Percentiles rank a stretch among this genome's conserved stretches.
These are phyloP conservation scores for Pichia sp. DNA, from an alignment of 1,139 yeast species.

Conservation along the genomic window DNA sequence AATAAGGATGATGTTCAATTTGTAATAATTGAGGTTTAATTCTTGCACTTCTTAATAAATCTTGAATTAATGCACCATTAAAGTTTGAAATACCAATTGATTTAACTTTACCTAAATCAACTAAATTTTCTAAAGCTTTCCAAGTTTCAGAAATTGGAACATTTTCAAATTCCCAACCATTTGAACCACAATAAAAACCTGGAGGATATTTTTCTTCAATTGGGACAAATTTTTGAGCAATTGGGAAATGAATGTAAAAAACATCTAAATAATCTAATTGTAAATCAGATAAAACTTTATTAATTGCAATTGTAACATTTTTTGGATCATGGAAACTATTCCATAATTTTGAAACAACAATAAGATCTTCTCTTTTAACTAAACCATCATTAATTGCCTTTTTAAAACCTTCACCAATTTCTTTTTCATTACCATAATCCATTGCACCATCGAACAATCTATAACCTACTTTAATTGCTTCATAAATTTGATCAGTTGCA, in stretches of 20 bases:
- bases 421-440: constrained; percentile 73
- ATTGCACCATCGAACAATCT: constrained; percentile 72
- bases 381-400: constrained; percentile 61
- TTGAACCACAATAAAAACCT: constrained; percentile 59
- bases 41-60: constrained; percentile 63
- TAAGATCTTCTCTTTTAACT: constrained; percentile 65
- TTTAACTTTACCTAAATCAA: constrained; percentile 56
- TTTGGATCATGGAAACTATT: constrained; percentile 67
- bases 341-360: constrained; percentile 78
- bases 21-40: constrained; percentile 78
- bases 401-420: constrained; percentile 64
- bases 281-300: constrained; percentile 59
- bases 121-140: constrained; percentile 66
- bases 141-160: constrained; percentile 76
- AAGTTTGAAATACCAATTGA: constrained; percentile 85
- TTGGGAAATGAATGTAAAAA: constrained; percentile 76
- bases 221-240: constrained; percentile 68
- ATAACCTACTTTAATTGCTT: constrained; percentile 45
- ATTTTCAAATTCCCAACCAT: constrained; percentile 52
- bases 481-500: constrained; percentile 30
- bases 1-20: constrained; percentile 90
- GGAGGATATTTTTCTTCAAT: constrained; percentile 73
- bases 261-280: constrained; percentile 65
- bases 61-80: constrained; percentile 67
- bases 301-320: constrained; percentile 51